A percentile compares a stretch with the other conserved stretches of the same genome.
These are phyloP conservation scores for Macadamia tetraphylla DNA, from an alignment of 164 flowering plant species.

Conservation along the genomic window DNA sequence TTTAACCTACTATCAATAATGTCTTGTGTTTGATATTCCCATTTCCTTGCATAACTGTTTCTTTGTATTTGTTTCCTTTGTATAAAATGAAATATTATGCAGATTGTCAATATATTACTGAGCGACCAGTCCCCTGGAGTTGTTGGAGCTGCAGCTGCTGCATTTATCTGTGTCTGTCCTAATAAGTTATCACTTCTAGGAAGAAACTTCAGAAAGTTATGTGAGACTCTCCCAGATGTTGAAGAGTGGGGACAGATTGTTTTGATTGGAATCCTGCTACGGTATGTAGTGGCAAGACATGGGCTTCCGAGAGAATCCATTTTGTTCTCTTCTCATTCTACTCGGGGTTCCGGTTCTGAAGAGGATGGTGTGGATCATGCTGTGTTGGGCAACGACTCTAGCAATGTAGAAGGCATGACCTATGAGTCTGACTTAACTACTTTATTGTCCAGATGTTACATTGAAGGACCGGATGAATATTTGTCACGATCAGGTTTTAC, in stretches of 20 bases:
- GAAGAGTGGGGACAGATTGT: constrained; percentile 98
- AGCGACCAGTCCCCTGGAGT: constrained; percentile 88
- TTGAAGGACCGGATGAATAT: constrained; percentile 87
- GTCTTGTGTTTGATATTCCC: background rate
- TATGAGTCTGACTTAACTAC: constrained; percentile 32
- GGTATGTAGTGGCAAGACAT: constrained; percentile 78
- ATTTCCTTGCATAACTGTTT: no score
- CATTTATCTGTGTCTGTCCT: constrained; percentile 82
- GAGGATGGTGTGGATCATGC: constrained; percentile 28
- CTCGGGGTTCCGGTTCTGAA: constrained; percentile 25
- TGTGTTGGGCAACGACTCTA: constrained; percentile 18
- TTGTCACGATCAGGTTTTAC: constrained; percentile 43
- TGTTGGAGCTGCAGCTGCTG: constrained; percentile 97
- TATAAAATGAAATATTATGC: constrained; percentile 22
- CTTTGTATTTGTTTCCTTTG: background rate
- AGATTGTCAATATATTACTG: constrained; percentile 76
- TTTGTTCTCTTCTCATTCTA: constrained; percentile 37
- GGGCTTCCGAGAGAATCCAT: constrained; percentile 82
- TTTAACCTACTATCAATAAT: background rate
- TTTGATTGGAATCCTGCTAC: constrained; percentile 74
- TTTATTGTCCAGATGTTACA: constrained; percentile 63
- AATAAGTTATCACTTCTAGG: constrained; percentile 66
- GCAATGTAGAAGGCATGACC: constrained; percentile 14
- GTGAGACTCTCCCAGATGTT: constrained; percentile 92
- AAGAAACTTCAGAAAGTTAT: constrained; percentile 56